These are phyloP conservation scores for Pyrus communis DNA, from an alignment of 306 rosid species.

Conservation along the genomic window DNA sequence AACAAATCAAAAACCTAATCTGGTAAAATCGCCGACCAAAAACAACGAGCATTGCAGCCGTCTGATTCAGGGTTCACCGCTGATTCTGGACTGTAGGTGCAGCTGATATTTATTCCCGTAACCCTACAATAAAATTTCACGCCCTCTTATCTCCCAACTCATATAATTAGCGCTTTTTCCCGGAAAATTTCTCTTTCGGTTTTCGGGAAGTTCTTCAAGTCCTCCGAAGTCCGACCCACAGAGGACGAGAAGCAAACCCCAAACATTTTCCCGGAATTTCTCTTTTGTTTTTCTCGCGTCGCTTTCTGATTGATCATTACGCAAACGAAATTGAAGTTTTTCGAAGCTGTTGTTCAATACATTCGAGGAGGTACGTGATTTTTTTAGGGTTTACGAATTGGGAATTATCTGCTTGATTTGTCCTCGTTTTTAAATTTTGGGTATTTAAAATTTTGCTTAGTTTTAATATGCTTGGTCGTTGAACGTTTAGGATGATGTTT, in stretches of 20 bases:
- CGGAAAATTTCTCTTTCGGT: background rate
- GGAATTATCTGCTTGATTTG: background rate
- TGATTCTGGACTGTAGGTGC: background rate
- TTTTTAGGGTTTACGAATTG: background rate
- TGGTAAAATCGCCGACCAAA: background rate
- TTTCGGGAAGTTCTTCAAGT: background rate
- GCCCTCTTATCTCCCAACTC: background rate
- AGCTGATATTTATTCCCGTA: background rate
- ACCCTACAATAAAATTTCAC: constrained; percentile 12
- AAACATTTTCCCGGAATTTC: background rate
- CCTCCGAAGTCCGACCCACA: background rate
- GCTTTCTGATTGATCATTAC: background rate
- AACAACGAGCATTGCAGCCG: background rate
- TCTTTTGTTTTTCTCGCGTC: background rate
- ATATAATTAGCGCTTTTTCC: background rate
- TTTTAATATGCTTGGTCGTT: background rate
- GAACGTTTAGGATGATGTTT: background rate
- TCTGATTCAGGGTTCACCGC: background rate
- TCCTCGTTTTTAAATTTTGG: background rate
- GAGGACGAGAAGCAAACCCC: background rate
- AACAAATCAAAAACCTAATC: too few species aligned
- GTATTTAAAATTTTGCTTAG: background rate
- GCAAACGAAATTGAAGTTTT: background rate
- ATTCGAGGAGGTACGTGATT: constrained; percentile 2
- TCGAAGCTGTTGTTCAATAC: background rate